Evolutionary conservation across 768 basidiomycete genomes (phyloP).

Genomic region (Suillus subluteus): DNA sequence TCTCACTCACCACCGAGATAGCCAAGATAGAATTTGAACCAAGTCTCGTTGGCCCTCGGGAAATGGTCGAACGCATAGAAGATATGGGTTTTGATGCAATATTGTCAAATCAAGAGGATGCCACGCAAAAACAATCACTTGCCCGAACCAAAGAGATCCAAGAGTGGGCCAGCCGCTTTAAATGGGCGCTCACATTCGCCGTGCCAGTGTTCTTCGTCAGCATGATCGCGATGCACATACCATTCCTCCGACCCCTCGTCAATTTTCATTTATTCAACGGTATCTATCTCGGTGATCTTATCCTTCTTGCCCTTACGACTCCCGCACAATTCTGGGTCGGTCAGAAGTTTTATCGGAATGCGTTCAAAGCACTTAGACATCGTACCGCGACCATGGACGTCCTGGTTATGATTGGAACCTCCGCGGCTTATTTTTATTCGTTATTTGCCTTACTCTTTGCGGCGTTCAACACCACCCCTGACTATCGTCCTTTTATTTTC

Average conservation of each 20-base stretch:
- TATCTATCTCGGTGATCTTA: constrained; percentile 80
- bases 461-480: constrained; percentile 61
- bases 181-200: constrained; percentile 76
- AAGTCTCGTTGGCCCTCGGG: constrained; percentile 72
- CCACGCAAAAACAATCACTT: constrained; percentile 84
- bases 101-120: constrained; percentile 77
- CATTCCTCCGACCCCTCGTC: constrained; percentile 58
- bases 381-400: constrained; percentile 96
- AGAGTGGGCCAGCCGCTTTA: constrained; percentile 84
- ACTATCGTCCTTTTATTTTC: constrained; percentile 84
- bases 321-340: constrained; percentile 96
- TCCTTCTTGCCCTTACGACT: constrained; percentile 77
- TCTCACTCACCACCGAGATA: constrained; percentile 77
- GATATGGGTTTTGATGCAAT: constrained; percentile 92
- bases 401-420: constrained; percentile 92
- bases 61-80: constrained; percentile 85
- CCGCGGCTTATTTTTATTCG: constrained; percentile 93
- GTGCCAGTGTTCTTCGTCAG: constrained; percentile 92
- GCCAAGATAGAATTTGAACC: constrained; percentile 80
- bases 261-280: constrained; percentile 58
- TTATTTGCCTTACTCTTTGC: constrained; percentile 69
- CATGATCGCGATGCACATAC: constrained; percentile 80
- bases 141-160: constrained; percentile 89
- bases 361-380: constrained; percentile 91
- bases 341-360: constrained; percentile 81